These are phyloP conservation scores for Tulasnella sp. DNA, from an alignment of 768 basidiomycete species.

Conservation along the genomic window DNA sequence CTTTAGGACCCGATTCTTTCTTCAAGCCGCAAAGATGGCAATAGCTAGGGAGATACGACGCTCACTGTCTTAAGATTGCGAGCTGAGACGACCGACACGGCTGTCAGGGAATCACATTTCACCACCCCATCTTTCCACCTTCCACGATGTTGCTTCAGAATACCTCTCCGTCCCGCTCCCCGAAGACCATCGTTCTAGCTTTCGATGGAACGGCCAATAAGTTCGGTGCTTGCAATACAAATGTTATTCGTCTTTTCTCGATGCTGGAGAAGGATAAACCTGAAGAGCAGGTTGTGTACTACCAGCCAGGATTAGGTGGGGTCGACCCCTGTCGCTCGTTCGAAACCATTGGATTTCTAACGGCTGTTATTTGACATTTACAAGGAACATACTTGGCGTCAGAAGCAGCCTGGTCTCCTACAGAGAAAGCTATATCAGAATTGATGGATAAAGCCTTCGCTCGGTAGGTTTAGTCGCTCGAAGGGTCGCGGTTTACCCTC, in stretches of 20 bases:
- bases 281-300: background rate
- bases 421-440: slow-evolving; percentile 59
- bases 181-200: background rate
- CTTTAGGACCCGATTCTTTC: too few relatives aligned
- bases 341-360: too few relatives aligned
- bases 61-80: too few relatives aligned
- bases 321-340: slow-evolving; percentile 40
- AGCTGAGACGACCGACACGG: too few relatives aligned
- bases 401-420: slow-evolving; percentile 64
- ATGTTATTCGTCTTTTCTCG: background rate
- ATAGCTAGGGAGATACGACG: too few relatives aligned
- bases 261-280: background rate
- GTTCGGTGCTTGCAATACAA: background rate
- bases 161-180: background rate
- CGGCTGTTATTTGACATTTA: too few relatives aligned
- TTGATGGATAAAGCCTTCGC: slow-evolving; percentile 70
- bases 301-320: background rate
- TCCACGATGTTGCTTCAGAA: too few relatives aligned
- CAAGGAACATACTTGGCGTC: slow-evolving; percentile 38
- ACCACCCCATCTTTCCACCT: too few relatives aligned
- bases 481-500: too few relatives aligned
- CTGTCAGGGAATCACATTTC: too few relatives aligned
- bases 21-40: too few relatives aligned
- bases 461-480: slow-evolving; percentile 50
- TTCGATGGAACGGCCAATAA: slow-evolving; percentile 9